Evolutionary conservation across 2,329 filamentous ascomycete species (phyloP), one percentile per base, ranked within the genome.

Genomic region (Xylariaceae sp.): DNA sequence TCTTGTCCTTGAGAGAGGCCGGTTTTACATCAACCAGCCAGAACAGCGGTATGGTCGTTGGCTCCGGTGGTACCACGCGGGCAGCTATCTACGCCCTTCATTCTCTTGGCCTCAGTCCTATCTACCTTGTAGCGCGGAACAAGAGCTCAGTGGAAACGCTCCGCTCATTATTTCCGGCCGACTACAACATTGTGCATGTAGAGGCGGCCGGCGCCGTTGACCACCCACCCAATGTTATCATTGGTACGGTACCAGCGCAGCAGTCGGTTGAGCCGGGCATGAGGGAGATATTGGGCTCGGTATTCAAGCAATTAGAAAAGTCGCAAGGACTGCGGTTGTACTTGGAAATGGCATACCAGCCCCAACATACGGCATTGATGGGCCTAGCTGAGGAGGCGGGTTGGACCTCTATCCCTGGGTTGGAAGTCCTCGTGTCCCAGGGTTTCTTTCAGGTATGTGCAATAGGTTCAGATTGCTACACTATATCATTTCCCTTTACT

Each of bases 271-370:
- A 96, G 53, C 58, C 77, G 1, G 69, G 67, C 10, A 83, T 95
- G 67, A 75, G 78, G 19, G 80, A 83, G 55, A 73, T 86, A 2
- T 69, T 96, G 8, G 67, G 70, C 5, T 67, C 73, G 14, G 59
- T 82, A 25, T 62, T 82, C n/a, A 68, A 71, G 47, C 66, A 65
- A 63, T 56, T 52, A 64, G 59, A 49, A 59, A 44, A 57, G 63
- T 60, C 52, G 46, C 45, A 20, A 41, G 67, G 66, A 5, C 68
- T 67, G 21, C 77, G 79, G 17, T 79, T 93, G 11, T 68, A 97
- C 49, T 70, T 97, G 3, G 93, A 98, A 67, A 95, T 98, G 91
- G 92, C 93, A 2, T 98, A 98, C 67, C 94, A 92, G 67, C 93
- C 93, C 17, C 74, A 79, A 0, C 77, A 87, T 42, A 98, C 93